Conservation (phyloP, 108 stramenopile genomes). For the Conticribra guillardii region DNA sequence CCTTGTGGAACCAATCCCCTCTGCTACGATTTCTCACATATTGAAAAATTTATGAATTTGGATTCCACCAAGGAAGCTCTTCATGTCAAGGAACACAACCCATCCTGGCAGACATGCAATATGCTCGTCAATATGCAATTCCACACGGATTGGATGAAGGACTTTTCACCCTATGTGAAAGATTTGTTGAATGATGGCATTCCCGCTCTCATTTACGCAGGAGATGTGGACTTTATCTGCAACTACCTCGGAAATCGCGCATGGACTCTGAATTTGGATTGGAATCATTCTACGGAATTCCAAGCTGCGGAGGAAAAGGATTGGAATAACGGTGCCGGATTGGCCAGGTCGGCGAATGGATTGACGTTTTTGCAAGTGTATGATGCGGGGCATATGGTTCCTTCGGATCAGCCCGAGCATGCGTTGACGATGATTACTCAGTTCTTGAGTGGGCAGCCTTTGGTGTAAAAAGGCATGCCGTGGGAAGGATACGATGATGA, state of each 20-base stretch:
- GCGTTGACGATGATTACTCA: constrained; percentile 85
- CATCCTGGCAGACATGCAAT: constrained; percentile 81
- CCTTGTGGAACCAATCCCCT: constrained; percentile 79
- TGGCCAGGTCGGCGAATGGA: constrained; percentile 70
- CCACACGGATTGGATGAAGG: constrained; percentile 92
- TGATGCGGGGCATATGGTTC: constrained; percentile 94
- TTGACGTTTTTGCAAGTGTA: constrained; percentile 85
- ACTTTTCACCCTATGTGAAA: constrained; percentile 76
- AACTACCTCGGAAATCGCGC: constrained; percentile 97
- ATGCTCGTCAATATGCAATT: constrained; percentile 90
- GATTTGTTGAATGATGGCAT: constrained; percentile 87
- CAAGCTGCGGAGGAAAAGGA: constrained; percentile 76
- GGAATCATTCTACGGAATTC: constrained; percentile 87
- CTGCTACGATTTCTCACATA: constrained; percentile 93
- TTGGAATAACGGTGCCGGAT: constrained; percentile 74
- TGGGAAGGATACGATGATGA: too few relatives aligned
- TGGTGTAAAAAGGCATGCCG: too few relatives aligned
- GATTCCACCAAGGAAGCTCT: constrained; percentile 81
- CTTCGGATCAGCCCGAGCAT: constrained; percentile 87
- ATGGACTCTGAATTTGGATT: constrained; percentile 90
- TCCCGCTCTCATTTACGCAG: constrained; percentile 93
- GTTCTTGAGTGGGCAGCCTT: constrained; percentile 58
- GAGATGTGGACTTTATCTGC: constrained; percentile 98
- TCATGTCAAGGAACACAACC: constrained; percentile 65
- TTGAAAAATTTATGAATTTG: constrained; percentile 85